Conservation (phyloP, 345 rosid species). For the Passiflora organensis region DNA sequence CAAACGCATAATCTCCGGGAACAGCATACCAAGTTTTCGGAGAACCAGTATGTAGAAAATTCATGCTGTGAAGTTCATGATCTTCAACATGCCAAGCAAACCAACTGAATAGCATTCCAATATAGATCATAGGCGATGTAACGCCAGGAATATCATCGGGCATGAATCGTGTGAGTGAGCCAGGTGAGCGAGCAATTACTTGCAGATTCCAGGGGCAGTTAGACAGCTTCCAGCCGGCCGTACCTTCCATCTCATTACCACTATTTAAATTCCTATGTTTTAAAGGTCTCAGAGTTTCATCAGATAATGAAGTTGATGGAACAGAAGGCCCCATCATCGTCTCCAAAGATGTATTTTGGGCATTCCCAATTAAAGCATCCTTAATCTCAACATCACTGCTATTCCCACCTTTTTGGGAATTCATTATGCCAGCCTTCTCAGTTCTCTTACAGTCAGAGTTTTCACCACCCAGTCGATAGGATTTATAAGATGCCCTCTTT, state of each 20-base stretch:
- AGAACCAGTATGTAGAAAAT: constrained; percentile 93
- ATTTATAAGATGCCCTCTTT: constrained; percentile 46
- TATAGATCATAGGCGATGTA: constrained; percentile 93
- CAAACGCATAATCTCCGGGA: constrained; percentile 81
- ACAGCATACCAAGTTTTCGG: constrained; percentile 97
- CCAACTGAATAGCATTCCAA: constrained; percentile 99
- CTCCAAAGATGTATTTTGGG: constrained; percentile 20
- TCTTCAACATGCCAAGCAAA: constrained; percentile 99
- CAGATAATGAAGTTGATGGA: constrained; percentile 25
- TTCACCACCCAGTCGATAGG: constrained; percentile 54
- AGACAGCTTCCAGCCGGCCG: constrained; percentile 98
- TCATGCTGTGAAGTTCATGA: constrained; percentile 98
- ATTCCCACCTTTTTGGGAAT: background rate
- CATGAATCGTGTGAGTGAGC: constrained; percentile 98
- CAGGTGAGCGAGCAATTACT: constrained; percentile 90
- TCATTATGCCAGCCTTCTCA: constrained; percentile 22
- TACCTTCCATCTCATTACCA: constrained; percentile 68
- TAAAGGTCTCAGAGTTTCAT: constrained; percentile 32
- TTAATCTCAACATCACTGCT: constrained; percentile 14
- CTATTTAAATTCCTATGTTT: constrained; percentile 38
- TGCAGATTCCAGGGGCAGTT: constrained; percentile 99
- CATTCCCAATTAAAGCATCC: constrained; percentile 23
- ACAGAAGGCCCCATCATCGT: constrained; percentile 16
- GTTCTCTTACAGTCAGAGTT: constrained; percentile 21
- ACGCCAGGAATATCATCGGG: constrained; percentile 99